These are phyloP conservation scores for button mushroom (Agaricus bisporus) DNA, from an alignment of 768 basidiomycete species.

Conservation along the genomic window DNA sequence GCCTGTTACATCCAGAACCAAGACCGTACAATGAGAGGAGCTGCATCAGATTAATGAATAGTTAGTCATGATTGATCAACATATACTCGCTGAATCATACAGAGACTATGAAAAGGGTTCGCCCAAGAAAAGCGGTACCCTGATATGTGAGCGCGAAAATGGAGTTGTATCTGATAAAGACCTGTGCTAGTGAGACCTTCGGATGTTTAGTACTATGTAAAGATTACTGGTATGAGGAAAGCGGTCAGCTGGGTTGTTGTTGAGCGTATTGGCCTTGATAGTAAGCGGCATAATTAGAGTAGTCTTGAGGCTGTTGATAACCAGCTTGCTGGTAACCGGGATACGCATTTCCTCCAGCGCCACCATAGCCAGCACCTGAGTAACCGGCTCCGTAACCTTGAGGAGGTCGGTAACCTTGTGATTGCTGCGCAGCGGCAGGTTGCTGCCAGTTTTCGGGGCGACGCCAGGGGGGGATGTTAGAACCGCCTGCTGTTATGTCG, in stretches of 20 bases:
- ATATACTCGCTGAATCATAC: slow-evolving; percentile 1
- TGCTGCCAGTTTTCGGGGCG: slow-evolving; percentile 85
- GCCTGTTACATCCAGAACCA: slow-evolving; percentile 4
- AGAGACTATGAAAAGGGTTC: not conserved
- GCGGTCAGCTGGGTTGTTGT: slow-evolving; percentile 37
- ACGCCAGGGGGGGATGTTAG: slow-evolving; percentile 87
- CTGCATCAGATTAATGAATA: slow-evolving; percentile 11
- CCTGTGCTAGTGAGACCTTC: slow-evolving; percentile 10
- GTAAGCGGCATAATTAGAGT: slow-evolving; percentile 79
- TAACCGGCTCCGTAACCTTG: slow-evolving; percentile 45
- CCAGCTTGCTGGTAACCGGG: slow-evolving; percentile 42
- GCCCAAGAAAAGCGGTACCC: slow-evolving; percentile 1
- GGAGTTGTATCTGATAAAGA: slow-evolving; percentile 6
- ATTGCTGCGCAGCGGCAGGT: slow-evolving; percentile 38
- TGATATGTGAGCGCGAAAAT: slow-evolving; percentile 7
- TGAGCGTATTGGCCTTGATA: slow-evolving; percentile 87
- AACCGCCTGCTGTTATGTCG: slow-evolving; percentile 68
- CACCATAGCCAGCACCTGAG: slow-evolving; percentile 32
- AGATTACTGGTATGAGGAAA: slow-evolving; percentile 26
- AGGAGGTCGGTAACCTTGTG: slow-evolving; percentile 63
- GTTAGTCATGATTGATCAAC: slow-evolving; percentile 8
- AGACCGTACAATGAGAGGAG: slow-evolving; percentile 8
- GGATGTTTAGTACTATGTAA: slow-evolving; percentile 28
- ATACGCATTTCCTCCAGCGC: slow-evolving; percentile 38
- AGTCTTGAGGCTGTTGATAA: slow-evolving; percentile 59